Evolutionary conservation across 257 asterid species (phyloP).

Genomic region (Thymus quinquecostatus): DNA sequence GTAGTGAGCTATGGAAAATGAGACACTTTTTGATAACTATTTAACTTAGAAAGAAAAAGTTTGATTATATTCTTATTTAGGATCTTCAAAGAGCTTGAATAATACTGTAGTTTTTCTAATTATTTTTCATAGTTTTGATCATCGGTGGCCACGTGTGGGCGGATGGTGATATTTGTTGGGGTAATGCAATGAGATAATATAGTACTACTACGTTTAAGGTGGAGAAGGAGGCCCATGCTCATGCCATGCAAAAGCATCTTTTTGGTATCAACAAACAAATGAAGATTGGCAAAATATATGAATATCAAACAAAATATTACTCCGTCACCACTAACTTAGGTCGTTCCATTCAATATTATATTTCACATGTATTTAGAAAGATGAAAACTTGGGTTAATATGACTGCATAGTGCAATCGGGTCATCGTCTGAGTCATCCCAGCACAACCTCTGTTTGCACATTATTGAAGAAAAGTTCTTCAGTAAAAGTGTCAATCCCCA

Average conservation of each 20-base stretch:
- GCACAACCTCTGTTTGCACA: too few relatives aligned
- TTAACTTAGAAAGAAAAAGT: too few relatives aligned
- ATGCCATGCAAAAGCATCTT: conserved; percentile 55
- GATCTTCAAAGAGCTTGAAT: not conserved
- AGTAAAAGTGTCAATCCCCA: too few relatives aligned
- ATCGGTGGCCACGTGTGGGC: not conserved
- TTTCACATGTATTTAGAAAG: too few relatives aligned
- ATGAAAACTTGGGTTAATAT: too few relatives aligned
- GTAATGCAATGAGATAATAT: conserved; percentile 21
- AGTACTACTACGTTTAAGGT: not conserved
- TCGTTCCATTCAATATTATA: too few relatives aligned
- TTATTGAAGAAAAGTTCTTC: too few relatives aligned
- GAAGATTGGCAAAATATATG: not conserved
- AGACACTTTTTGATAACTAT: too few relatives aligned
- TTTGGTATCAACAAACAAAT: conserved; percentile 24
- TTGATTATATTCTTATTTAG: not conserved
- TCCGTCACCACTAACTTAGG: too few relatives aligned
- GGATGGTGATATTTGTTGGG: conserved; percentile 12
- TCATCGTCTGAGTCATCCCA: too few relatives aligned
- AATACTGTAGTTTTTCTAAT: not conserved
- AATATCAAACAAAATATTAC: not conserved
- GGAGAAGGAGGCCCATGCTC: not conserved
- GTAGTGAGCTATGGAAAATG: too few relatives aligned
- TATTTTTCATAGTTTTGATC: not conserved
- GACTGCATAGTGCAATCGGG: too few relatives aligned